Base-by-base conservation (phyloP, 495 filamentous ascomycete species). In the Cairneyella variabilis region DNA sequence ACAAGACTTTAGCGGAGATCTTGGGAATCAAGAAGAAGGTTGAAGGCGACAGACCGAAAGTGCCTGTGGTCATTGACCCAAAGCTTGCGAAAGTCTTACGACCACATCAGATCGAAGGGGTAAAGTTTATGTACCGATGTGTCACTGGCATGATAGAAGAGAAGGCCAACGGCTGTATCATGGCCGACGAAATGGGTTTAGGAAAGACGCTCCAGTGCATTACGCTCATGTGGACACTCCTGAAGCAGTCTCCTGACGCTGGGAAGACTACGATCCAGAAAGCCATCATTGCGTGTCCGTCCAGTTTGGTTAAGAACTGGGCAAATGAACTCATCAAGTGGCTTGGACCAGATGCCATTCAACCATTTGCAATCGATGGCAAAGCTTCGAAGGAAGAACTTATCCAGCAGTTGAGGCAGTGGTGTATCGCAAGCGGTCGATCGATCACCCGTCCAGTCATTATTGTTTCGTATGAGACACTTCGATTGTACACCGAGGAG, bases 151-250 rank as follows among this genome's bases (percentile, higher is more conserved):
- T 97, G 79, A 84, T 97, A 58, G 93, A 99, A 64, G 79, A 84
- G 38, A 93, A 91, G 51, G 95, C 95, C 20, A 89, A 97, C 70
- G 93, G 93, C 0, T 97, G 93, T 66, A 99, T 99, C 66, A 99
- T 99, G 93, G 93, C 93, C 58, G 93, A 99, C 65, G 93, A 96
- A 61, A 99, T 99, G 93, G 93, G 93, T 39, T 69, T 99, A 27
- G 93, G 93, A 40, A 99, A 99, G 72, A 99, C 93, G 11, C 76
- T 95, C 1, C 73, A 78, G 58, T 81, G 76, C 63, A 80, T 80
- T 51, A 78, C 72, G 14, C 74, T 89, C 30, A 91, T 99, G 79
- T 99, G 93, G 93, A 97, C 92, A 10, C 72, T 99, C 2, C 70
- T 99, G 10, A 97, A 96, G 67, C 93, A 99, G 64, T 95, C 91